These are phyloP conservation scores for Hypoxylon sp. DNA, from an alignment of 2,329 filamentous ascomycete species.

Conservation along the genomic window DNA sequence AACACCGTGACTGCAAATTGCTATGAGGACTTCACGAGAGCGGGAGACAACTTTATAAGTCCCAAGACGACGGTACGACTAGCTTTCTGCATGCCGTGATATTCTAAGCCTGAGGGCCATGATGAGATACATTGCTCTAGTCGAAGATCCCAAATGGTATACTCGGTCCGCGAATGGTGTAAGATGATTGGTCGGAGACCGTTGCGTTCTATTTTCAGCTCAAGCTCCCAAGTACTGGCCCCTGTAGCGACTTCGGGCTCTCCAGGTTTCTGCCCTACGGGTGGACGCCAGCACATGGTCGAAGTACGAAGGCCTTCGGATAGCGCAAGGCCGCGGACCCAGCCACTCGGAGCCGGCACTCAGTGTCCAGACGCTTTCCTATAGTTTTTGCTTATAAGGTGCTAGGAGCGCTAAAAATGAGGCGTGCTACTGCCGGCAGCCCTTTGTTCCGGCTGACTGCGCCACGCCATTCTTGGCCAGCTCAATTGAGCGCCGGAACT, in stretches of 20 bases:
- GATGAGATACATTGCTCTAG: background rate
- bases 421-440: constrained; percentile 6
- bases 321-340: constrained; percentile 17
- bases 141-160: background rate
- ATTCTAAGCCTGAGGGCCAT: constrained; percentile 2
- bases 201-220: constrained; percentile 28
- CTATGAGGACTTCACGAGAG: background rate
- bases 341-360: constrained; percentile 16
- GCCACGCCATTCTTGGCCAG: constrained; percentile 20
- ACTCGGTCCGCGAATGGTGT: constrained; percentile 16
- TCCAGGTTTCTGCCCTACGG: constrained; percentile 3
- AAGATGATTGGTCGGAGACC: constrained; percentile 24
- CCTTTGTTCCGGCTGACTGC: constrained; percentile 11
- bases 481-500: constrained; percentile 20
- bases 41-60: constrained; percentile 4
- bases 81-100: background rate
- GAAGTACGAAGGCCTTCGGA: constrained; percentile 14
- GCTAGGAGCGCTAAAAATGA: constrained; percentile 2
- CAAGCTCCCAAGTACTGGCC: background rate
- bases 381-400: constrained; percentile 1
- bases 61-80: constrained; percentile 8
- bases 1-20: background rate
- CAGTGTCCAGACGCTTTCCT: constrained; percentile 1
- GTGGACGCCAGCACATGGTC: constrained; percentile 21
- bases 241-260: background rate